These are phyloP conservation scores for Candida anglica DNA, from an alignment of 805 yeast species.

Conservation along the genomic window DNA sequence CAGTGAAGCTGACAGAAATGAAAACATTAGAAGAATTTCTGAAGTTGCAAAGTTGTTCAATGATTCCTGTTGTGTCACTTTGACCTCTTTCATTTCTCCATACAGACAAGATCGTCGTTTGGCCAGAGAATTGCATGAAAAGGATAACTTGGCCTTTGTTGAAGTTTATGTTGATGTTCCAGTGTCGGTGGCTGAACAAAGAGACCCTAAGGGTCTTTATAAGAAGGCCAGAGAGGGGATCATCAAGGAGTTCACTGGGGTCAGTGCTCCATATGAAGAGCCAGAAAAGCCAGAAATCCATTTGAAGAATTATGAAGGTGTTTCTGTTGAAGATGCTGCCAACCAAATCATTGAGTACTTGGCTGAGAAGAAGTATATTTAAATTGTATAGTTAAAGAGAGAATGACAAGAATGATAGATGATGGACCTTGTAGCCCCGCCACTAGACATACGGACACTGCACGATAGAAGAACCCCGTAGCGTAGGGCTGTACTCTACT, in stretches of 20 bases:
- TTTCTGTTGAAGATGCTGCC: slow-evolving; percentile 79
- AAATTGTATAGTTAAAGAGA: slow-evolving; percentile 3
- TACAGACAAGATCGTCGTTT: slow-evolving; percentile 78
- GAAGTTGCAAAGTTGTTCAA: slow-evolving; percentile 94
- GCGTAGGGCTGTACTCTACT: too few relatives aligned
- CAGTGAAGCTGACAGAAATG: slow-evolving; percentile 86
- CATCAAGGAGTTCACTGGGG: slow-evolving; percentile 92
- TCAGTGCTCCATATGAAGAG: slow-evolving; percentile 93
- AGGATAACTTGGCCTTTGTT: slow-evolving; percentile 72
- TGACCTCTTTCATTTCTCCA: slow-evolving; percentile 92
- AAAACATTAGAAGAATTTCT: slow-evolving; percentile 90
- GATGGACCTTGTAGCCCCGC: too few relatives aligned
- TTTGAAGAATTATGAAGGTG: slow-evolving; percentile 61
- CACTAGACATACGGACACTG: too few relatives aligned
- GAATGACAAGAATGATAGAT: neutral
- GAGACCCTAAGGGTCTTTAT: slow-evolving; percentile 96
- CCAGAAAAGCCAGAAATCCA: slow-evolving; percentile 84
- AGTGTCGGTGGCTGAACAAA: slow-evolving; percentile 87
- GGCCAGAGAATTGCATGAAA: slow-evolving; percentile 82
- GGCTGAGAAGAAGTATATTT: slow-evolving; percentile 43
- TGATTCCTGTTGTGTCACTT: slow-evolving; percentile 82
- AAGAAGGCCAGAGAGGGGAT: slow-evolving; percentile 95
- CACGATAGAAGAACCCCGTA: too few relatives aligned
- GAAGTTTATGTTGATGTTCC: slow-evolving; percentile 95
- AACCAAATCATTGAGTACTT: slow-evolving; percentile 65